Conservation (phyloP, 139 green algal genomes). For the Chlamydomonas incerta region DNA sequence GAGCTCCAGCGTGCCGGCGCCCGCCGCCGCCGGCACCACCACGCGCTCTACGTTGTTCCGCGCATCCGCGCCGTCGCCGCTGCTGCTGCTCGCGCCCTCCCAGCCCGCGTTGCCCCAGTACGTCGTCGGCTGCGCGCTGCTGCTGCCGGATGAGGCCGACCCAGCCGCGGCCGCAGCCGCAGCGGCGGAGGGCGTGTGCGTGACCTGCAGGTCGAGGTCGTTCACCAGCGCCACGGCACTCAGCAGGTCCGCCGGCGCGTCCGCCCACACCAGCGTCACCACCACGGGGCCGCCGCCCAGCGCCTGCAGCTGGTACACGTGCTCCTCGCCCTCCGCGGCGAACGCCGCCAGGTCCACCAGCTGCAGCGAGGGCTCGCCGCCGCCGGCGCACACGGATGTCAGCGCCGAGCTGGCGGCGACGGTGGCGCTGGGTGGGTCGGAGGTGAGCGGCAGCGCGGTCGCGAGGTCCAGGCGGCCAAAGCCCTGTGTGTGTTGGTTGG, state of each 20-base stretch:
- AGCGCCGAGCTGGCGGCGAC: background rate
- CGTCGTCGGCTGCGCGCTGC: background rate
- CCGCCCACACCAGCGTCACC: constrained; percentile 82
- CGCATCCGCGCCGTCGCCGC: background rate
- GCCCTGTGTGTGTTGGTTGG: constrained; percentile 61
- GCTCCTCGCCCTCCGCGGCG: constrained; percentile 15
- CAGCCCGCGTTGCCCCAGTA: background rate
- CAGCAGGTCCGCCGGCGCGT: constrained; percentile 54
- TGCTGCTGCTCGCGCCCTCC: too few relatives aligned
- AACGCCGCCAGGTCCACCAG: constrained; percentile 9
- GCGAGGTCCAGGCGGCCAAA: constrained; percentile 80
- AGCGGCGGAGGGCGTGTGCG: background rate
- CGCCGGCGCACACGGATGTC: background rate
- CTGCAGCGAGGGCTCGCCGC: background rate
- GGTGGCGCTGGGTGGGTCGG: background rate
- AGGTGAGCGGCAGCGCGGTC: constrained; percentile 63
- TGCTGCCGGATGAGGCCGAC: too few relatives aligned
- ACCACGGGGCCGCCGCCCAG: constrained; percentile 60
- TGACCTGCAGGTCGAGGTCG: constrained; percentile 82
- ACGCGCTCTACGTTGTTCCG: constrained; percentile 35
- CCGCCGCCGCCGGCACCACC: constrained; percentile 60
- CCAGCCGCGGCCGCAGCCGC: background rate
- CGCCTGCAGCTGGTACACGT: constrained; percentile 73
- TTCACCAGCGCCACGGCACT: constrained; percentile 76
- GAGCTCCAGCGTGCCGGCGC: constrained; percentile 53